Conservation (phyloP, 805 yeast species). For the Starmerella potacharoeniae region DNA sequence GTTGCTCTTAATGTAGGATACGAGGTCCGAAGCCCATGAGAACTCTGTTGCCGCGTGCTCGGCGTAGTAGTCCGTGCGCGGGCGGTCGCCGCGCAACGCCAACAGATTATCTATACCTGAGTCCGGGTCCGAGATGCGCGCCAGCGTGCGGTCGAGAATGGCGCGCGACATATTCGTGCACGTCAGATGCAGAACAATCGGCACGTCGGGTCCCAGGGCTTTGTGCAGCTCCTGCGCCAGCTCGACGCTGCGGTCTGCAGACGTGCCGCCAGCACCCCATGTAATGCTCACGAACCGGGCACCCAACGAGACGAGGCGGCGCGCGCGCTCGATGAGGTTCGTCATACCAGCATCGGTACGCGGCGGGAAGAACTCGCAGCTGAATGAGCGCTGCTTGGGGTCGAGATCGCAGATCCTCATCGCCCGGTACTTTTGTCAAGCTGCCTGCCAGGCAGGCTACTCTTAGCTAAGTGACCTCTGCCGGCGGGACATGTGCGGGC, state of each 20-base stretch:
- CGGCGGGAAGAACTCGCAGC: constrained; percentile 96
- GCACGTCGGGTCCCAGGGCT: constrained; percentile 50
- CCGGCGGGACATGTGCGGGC: too few relatives aligned
- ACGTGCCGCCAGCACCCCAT: constrained; percentile 98
- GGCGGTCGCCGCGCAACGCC: constrained; percentile 94
- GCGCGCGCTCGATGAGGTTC: constrained; percentile 74
- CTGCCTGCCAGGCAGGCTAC: not conserved
- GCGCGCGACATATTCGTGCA: constrained; percentile 82
- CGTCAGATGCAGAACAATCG: constrained; percentile 88
- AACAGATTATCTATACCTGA: constrained; percentile 80
- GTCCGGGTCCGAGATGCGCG: constrained; percentile 42
- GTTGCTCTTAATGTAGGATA: constrained; percentile 53
- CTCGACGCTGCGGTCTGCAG: constrained; percentile 74
- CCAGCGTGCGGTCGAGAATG: constrained; percentile 69
- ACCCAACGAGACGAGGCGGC: constrained; percentile 76
- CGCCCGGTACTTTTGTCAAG: not conserved
- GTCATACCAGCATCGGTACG: constrained; percentile 70
- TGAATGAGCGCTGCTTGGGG: constrained; percentile 53
- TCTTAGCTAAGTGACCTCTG: not conserved
- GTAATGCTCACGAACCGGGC: constrained; percentile 88
- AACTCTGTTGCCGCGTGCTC: constrained; percentile 26
- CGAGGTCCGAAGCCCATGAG: constrained; percentile 65
- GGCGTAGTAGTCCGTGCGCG: constrained; percentile 47
- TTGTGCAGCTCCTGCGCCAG: constrained; percentile 67
- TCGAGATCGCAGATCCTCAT: constrained; percentile 28